phyloP scores from a whole-genome alignment of 2,329 filamentous ascomycete genomes.

The Stagonosporopsis chrysanthemi region DNA sequence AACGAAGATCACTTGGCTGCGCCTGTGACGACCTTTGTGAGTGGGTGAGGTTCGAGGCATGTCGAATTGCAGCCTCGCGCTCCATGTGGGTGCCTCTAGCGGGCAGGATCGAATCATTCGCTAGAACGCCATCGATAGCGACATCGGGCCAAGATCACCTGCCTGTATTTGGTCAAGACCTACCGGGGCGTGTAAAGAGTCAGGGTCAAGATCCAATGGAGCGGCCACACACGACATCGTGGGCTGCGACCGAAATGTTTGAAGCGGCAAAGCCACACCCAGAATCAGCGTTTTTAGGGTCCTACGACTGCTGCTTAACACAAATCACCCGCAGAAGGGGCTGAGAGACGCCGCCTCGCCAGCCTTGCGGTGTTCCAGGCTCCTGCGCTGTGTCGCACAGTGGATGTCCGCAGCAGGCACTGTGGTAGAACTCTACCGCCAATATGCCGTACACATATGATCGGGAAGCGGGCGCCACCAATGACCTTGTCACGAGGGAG shows the following conservation, averaged over 20 bases:
- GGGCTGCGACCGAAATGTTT: slow-evolving; percentile 17
- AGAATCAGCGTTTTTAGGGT: slow-evolving; percentile 6
- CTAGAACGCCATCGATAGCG: slow-evolving; percentile 33
- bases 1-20: slow-evolving; percentile 31
- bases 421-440: slow-evolving; percentile 24
- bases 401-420: slow-evolving; percentile 32
- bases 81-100: slow-evolving; percentile 35
- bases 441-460: slow-evolving; percentile 28
- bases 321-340: not conserved
- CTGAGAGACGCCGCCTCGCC: slow-evolving; percentile 7
- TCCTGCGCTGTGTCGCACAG: slow-evolving; percentile 22
- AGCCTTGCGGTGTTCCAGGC: slow-evolving; percentile 13
- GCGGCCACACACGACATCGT: slow-evolving; percentile 31
- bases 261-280: not conserved
- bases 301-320: slow-evolving; percentile 3
- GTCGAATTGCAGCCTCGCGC: slow-evolving; percentile 43
- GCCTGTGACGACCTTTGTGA: slow-evolving; percentile 33
- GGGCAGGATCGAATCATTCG: slow-evolving; percentile 43
- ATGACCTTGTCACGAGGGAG: slow-evolving; percentile 36
- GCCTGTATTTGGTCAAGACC: slow-evolving; percentile 25
- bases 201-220: slow-evolving; percentile 23
- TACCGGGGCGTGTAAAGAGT: slow-evolving; percentile 26
- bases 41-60: slow-evolving; percentile 27
- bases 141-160: slow-evolving; percentile 38
- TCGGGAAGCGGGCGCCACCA: slow-evolving; percentile 24